These are phyloP conservation scores for Penicillium bialowiezense DNA, from an alignment of 495 filamentous ascomycete genomes.

Conservation along the genomic window DNA sequence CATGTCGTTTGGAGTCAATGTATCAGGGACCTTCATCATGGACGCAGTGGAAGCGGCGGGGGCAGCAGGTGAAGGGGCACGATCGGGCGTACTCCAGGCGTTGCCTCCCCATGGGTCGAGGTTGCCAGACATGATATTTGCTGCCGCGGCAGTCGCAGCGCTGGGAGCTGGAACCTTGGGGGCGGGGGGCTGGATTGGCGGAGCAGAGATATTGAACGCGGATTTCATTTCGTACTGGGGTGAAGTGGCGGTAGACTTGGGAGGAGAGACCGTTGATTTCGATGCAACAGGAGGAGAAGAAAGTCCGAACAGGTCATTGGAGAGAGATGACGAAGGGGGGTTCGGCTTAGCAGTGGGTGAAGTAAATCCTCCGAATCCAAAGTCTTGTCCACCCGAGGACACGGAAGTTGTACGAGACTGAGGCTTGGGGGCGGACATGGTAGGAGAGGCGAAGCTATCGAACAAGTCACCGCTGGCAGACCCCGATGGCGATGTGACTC, in stretches of 20 bases:
- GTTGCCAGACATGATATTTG: slow-evolving; percentile 30
- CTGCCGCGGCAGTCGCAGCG: slow-evolving; percentile 32
- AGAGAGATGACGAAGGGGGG: slow-evolving; percentile 43
- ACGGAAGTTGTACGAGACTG: slow-evolving; percentile 40
- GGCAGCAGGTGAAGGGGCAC: slow-evolving; percentile 27
- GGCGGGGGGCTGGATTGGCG: slow-evolving; percentile 45
- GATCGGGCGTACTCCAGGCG: slow-evolving; percentile 50
- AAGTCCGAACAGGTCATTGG: slow-evolving; percentile 79
- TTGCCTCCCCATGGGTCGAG: slow-evolving; percentile 51
- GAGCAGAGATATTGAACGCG: slow-evolving; percentile 76
- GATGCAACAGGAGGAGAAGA: slow-evolving; percentile 53
- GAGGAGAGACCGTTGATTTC: slow-evolving; percentile 40
- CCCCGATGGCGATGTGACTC: slow-evolving; percentile 48
- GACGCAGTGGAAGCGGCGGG: slow-evolving; percentile 25
- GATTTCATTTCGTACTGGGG: slow-evolving; percentile 51
- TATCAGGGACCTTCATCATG: slow-evolving; percentile 48
- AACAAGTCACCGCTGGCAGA: slow-evolving; percentile 74
- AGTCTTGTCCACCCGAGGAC: slow-evolving; percentile 52
- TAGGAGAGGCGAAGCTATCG: slow-evolving; percentile 61
- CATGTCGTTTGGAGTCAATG: slow-evolving; percentile 43
- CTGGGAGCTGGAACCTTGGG: slow-evolving; percentile 33
- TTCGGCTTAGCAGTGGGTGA: slow-evolving; percentile 41
- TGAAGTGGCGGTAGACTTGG: slow-evolving; percentile 36
- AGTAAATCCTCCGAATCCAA: slow-evolving; percentile 46
- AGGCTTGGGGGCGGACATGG: slow-evolving; percentile 44